Base-by-base conservation (phyloP, 257 asterid species). In the Osmanthus fragrans region DNA sequence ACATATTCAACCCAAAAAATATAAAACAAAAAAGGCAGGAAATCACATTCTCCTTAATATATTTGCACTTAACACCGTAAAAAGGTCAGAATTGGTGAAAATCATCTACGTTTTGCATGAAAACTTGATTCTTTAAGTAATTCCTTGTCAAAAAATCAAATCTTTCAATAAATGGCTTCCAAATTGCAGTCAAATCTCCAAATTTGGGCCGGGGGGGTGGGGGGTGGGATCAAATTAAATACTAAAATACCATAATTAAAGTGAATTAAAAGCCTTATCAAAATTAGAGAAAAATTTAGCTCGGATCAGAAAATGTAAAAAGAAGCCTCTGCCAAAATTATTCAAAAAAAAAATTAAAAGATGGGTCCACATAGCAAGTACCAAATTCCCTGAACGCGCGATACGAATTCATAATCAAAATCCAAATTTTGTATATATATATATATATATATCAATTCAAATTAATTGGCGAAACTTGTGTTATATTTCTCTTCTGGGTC, bases 361-460 rank as follows among this genome's bases (percentile, higher is more conserved):
- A 54, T 79, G 85, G 87, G 86, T 76, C 90, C 84, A 80, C 83
- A 77, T 40, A 39, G 56, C 18, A 39, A 42, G 18, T 42, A 42
- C 51, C 51, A 42, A 42, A 27, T 11, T 7, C 68, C 72, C 70
- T 66, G 74, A 42, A 77, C 4, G 8, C 56, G 76, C 72, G 76
- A 70, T 60, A 70, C 34, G 29, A 77, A 65, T 71, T 78, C 83
- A 82, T 23, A 84, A 78, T 80, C 79, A 82, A 82, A 60, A 66
- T 34, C 79, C 70, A 67, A 54, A 40, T 6, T 6, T 29, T 29
- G 2, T 29, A 29, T 29, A 29, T 29, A 29, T 29, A 2, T 7
- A 12, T 10, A 10, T 42, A 75, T 15, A 11, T 15, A 71, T 19
- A 49, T 54, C 0, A 71, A 78, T 80, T 73, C 73, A 73, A 76